Base-by-base conservation (phyloP, 2,329 filamentous ascomycete species). In the Metarhizium anisopliae region DNA sequence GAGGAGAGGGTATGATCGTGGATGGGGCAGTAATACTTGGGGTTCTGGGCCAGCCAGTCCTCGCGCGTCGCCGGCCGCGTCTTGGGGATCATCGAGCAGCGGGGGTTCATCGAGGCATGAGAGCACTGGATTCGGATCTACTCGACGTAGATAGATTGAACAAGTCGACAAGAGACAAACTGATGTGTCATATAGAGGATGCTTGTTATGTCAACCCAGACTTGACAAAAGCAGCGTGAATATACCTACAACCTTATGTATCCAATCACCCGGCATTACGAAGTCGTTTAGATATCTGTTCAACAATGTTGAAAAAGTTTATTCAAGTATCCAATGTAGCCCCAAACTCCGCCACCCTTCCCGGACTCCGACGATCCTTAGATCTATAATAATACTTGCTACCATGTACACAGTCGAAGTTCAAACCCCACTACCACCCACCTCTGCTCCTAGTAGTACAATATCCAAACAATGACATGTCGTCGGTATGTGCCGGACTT, bases 61-160 rank as follows among this genome's bases (percentile, higher is more conserved):
- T 11, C 38, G 63, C 66, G 62, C 61, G 69, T 61, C 57, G 45
- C 64, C 62, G 6, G 60, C 61, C 30, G 57, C 62, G 60, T 68
- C 67, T 58, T 68, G 69, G 25, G 20, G 20, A 32, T 68, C 68
- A 2, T 68, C 74, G 13, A 14, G 50, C 0, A 66, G 68, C 16
- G 45, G 50, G 18, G 55, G 55, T 47, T 78, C 76, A 8, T 73
- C 77, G 14, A 78, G 81, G 54, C 78, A 86, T 62, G 80, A 86
- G 62, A 88, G 84, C 62, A 90, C 86, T 0, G 87, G 87, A 0
- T 90, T 89, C 65, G 87, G 87, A 8, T 86, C 83, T 8, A 90
- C 87, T 0, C 81, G 74, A 56, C 75, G 84, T 56, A 76, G 83
- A 62, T 85, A 63, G 58, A 29, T 16, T 35, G 18, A 6, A 30